Conservation (phyloP, 2,329 filamentous ascomycete species). For the Thielaviopsis musarum region DNA sequence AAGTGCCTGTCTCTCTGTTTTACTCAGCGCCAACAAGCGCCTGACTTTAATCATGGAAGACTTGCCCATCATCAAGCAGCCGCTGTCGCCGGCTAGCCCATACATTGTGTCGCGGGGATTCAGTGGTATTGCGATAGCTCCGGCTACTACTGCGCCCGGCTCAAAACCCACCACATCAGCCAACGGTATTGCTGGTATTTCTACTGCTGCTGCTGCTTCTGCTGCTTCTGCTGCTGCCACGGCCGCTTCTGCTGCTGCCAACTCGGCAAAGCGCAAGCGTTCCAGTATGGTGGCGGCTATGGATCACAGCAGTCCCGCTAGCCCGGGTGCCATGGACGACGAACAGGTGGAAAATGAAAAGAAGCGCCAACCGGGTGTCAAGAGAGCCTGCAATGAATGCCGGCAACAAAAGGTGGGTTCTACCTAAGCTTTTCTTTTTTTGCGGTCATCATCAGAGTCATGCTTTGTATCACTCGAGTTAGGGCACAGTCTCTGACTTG, state of each 20-base stretch:
- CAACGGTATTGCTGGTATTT: background rate
- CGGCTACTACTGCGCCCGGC: slow-evolving; percentile 21
- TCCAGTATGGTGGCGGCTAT: slow-evolving; percentile 30
- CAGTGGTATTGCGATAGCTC: slow-evolving; percentile 1
- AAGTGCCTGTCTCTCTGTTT: background rate
- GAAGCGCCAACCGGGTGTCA: slow-evolving; percentile 51
- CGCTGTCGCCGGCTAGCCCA: slow-evolving; percentile 6
- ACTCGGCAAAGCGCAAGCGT: slow-evolving; percentile 45
- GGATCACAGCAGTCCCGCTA: slow-evolving; percentile 43
- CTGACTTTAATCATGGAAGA: slow-evolving; percentile 1
- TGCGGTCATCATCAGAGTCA: slow-evolving; percentile 11
- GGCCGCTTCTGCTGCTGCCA: slow-evolving; percentile 24
- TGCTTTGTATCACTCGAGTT: slow-evolving; percentile 5
- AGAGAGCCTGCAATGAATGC: slow-evolving; percentile 73
- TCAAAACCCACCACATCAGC: background rate
- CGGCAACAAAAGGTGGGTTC: slow-evolving; percentile 64
- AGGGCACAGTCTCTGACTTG: background rate
- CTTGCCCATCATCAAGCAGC: background rate
- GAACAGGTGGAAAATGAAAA: slow-evolving; percentile 38
- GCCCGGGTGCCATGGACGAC: slow-evolving; percentile 40
- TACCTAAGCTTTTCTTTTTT: background rate
- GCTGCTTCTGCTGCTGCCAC: slow-evolving; percentile 24
- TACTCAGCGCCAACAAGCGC: background rate
- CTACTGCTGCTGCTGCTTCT: background rate
- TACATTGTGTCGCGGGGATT: slow-evolving; percentile 6